These are phyloP conservation scores for Fusarium brevicatenulatum DNA, from an alignment of 2,329 filamentous ascomycete species.

Conservation along the genomic window DNA sequence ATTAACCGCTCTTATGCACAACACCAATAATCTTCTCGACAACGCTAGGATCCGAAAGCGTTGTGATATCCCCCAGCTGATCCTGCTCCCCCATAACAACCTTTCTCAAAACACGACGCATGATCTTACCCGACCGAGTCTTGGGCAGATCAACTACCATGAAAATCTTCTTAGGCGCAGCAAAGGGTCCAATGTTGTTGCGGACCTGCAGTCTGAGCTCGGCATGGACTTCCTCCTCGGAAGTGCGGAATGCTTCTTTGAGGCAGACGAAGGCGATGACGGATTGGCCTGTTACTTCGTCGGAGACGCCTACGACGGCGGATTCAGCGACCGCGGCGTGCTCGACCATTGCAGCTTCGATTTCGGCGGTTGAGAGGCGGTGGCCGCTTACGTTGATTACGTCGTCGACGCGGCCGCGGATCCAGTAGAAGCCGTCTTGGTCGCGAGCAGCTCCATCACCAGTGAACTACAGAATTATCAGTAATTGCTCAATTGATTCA, in stretches of 20 bases:
- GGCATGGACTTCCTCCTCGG: conserved; percentile 77
- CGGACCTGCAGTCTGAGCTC: conserved; percentile 90
- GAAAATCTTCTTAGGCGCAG: conserved; percentile 88
- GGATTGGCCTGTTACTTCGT: conserved; percentile 92
- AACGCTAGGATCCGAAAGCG: conserved; percentile 86
- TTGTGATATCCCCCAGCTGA: conserved; percentile 87
- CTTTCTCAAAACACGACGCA: conserved; percentile 93
- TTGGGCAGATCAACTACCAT: conserved; percentile 91
- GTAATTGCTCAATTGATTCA: background rate
- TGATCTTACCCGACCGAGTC: conserved; percentile 95
- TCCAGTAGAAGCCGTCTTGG: conserved; percentile 98
- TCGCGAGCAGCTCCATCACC: conserved; percentile 91
- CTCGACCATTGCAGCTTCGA: conserved; percentile 92
- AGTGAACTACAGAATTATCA: conserved; percentile 67
- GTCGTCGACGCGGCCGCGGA: conserved; percentile 93
- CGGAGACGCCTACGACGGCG: conserved; percentile 87
- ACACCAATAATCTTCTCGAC: conserved; percentile 83
- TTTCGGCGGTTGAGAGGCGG: conserved; percentile 93
- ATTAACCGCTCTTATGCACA: conserved; percentile 18
- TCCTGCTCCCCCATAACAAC: conserved; percentile 94
- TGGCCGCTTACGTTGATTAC: conserved; percentile 96
- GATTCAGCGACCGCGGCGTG: conserved; percentile 87
- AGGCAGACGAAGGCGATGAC: conserved; percentile 93
- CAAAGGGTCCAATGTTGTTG: conserved; percentile 93
- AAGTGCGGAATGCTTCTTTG: conserved; percentile 62